These are phyloP conservation scores for Entomortierella lignicola DNA, from an alignment of 192 early-diverging fungal genomes.

Conservation along the genomic window DNA sequence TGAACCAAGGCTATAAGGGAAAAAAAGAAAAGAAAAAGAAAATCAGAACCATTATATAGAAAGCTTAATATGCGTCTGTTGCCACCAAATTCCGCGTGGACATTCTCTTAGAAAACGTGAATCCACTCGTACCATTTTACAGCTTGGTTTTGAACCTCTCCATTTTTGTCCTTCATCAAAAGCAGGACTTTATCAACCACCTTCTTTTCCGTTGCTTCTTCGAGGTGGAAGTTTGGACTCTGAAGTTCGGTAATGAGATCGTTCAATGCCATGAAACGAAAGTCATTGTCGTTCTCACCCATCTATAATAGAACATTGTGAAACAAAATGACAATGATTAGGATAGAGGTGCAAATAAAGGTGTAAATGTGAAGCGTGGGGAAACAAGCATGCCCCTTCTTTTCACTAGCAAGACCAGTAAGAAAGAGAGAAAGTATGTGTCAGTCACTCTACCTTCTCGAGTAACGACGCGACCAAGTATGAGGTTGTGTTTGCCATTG, in stretches of 20 bases:
- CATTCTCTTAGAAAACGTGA: not conserved
- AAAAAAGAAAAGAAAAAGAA: not conserved
- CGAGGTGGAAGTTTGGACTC: slow-evolving; percentile 66
- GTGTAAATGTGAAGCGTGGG: slow-evolving; percentile 1
- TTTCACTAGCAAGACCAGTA: not conserved
- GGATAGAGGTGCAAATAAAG: not conserved
- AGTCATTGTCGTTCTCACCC: slow-evolving; percentile 78
- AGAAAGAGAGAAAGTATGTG: not conserved
- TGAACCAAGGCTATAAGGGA: slow-evolving; percentile 72
- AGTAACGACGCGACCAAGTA: slow-evolving; percentile 76
- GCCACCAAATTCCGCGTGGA: not conserved
- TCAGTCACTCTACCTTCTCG: slow-evolving; percentile 69
- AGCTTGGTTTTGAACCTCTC: slow-evolving; percentile 87
- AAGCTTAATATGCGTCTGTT: no score
- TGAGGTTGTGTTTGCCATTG: slow-evolving; percentile 60
- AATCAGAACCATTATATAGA: not conserved
- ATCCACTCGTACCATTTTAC: slow-evolving; percentile 67
- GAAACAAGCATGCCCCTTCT: not conserved
- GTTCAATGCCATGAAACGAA: slow-evolving; percentile 87
- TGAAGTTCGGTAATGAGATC: slow-evolving; percentile 82
- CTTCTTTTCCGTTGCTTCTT: slow-evolving; percentile 73
- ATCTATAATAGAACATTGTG: slow-evolving; percentile 53
- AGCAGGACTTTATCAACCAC: slow-evolving; percentile 63
- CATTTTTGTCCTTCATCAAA: slow-evolving; percentile 83
- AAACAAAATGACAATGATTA: not conserved